A percentile compares a stretch with the other conserved stretches of the same genome.
These are phyloP conservation scores for Scedosporium apiospermum DNA, from an alignment of 2,329 filamentous ascomycete species.

Conservation along the genomic window DNA sequence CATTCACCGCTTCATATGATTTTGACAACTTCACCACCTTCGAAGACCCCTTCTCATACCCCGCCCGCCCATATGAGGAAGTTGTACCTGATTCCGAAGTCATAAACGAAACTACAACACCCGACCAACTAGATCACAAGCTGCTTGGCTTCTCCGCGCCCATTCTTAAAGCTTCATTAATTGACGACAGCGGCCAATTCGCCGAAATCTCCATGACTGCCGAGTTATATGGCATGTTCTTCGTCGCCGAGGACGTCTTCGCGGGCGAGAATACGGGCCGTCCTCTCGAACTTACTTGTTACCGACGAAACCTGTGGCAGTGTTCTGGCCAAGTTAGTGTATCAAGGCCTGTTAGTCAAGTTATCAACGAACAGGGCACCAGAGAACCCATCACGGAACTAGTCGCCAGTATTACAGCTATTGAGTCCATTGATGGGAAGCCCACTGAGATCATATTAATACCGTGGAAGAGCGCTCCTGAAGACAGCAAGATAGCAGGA, in stretches of 20 bases:
- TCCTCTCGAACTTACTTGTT: conserved; percentile 82
- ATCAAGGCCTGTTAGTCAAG: conserved; percentile 60
- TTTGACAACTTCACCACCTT: conserved; percentile 54
- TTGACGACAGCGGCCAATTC: conserved; percentile 56
- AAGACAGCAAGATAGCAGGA: conserved; percentile 38
- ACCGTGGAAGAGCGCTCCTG: conserved; percentile 74
- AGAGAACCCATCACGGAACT: conserved; percentile 69
- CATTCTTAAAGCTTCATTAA: conserved; percentile 47
- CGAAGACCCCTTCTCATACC: conserved; percentile 56
- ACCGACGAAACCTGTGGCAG: conserved; percentile 89
- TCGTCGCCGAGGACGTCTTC: conserved; percentile 75
- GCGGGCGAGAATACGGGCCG: conserved; percentile 44
- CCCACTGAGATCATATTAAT: conserved; percentile 91
- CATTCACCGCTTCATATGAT: conserved; percentile 52
- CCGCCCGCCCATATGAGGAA: conserved; percentile 34
- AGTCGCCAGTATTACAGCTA: conserved; percentile 72
- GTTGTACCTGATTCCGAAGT: conserved; percentile 31
- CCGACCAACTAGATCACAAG: conserved; percentile 47
- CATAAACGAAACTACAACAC: conserved; percentile 18
- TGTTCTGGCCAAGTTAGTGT: conserved; percentile 81
- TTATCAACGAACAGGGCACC: conserved; percentile 65
- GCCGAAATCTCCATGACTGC: conserved; percentile 59
- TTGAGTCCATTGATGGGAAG: conserved; percentile 89
- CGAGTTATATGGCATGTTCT: conserved; percentile 82
- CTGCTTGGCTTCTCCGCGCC: conserved; percentile 65